phyloP scores from a whole-genome alignment of 306 rosid species.

The Quercus alba region DNA sequence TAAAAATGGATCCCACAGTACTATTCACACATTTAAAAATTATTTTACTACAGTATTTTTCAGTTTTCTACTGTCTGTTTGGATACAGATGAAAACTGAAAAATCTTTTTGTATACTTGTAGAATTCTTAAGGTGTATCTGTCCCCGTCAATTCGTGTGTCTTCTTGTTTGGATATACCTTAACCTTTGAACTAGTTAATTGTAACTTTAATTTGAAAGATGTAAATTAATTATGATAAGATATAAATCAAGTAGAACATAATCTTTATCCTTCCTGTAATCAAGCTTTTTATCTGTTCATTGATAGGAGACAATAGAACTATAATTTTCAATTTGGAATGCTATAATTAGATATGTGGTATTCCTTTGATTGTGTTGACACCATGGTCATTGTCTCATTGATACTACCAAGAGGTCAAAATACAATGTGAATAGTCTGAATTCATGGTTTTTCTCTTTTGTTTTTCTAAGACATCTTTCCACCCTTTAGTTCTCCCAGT shows the following conservation, averaged over 20 bases:
- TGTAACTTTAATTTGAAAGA: not conserved
- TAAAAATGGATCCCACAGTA: no score
- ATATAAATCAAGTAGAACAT: not conserved
- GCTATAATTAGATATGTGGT: not conserved
- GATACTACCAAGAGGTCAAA: not conserved
- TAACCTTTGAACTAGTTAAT: not conserved
- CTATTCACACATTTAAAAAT: no score
- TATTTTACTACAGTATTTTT: no score
- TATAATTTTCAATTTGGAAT: not conserved
- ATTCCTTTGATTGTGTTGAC: not conserved
- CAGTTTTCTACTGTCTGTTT: no score
- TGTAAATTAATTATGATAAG: not conserved
- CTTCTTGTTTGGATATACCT: not conserved
- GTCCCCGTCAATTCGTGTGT: not conserved
- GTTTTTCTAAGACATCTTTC: no score
- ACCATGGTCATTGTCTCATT: not conserved
- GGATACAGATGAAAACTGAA: no score
- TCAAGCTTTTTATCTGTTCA: no score
- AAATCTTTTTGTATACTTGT: not conserved
- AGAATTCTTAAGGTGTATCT: constrained; percentile 2
- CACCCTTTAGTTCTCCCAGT: not conserved
- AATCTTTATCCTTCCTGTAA: no score
- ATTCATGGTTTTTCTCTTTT: not conserved
- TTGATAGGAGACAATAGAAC: no score
- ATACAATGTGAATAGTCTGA: not conserved